These are phyloP conservation scores for Coemansia brasiliensis DNA, from an alignment of 192 early-diverging fungal genomes.

Conservation along the genomic window DNA sequence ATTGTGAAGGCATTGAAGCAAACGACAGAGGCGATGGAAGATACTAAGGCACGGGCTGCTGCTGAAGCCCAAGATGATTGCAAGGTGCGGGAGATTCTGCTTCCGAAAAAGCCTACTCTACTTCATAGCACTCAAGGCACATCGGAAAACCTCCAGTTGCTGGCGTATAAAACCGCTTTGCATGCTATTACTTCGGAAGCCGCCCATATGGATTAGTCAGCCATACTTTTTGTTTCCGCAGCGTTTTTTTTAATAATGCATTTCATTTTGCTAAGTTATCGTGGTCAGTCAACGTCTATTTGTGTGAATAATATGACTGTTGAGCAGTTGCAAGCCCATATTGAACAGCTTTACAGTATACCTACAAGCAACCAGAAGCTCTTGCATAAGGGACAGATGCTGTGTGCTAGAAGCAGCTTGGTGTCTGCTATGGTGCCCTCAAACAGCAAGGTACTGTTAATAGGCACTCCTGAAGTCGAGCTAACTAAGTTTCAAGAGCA, in stretches of 20 bases:
- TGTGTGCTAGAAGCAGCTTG: background rate
- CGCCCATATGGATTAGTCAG: background rate
- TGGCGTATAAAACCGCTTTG: slow-evolving; percentile 43
- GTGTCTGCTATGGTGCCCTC: slow-evolving; percentile 7
- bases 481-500: slow-evolving; percentile 11
- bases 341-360: slow-evolving; percentile 27
- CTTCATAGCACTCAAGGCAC: background rate
- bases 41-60: slow-evolving; percentile 7
- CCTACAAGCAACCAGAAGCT: slow-evolving; percentile 29
- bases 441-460: slow-evolving; percentile 21
- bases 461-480: slow-evolving; percentile 30
- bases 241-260: slow-evolving; percentile 1
- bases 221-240: background rate
- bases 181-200: slow-evolving; percentile 28
- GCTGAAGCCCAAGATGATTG: slow-evolving; percentile 5
- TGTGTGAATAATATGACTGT: slow-evolving; percentile 9
- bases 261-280: slow-evolving; percentile 22
- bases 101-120: background rate
- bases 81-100: slow-evolving; percentile 20
- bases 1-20: slow-evolving; percentile 12
- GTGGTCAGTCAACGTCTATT: slow-evolving; percentile 15
- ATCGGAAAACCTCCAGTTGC: slow-evolving; percentile 13
- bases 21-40: slow-evolving; percentile 15
- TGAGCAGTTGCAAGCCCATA: slow-evolving; percentile 20
- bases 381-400: slow-evolving; percentile 22